A percentile compares a stretch with the other conserved stretches of the same genome.
Evolutionary conservation across 352 stramenopile species (phyloP).

Genomic region (Phytophthora sansomeana): DNA sequence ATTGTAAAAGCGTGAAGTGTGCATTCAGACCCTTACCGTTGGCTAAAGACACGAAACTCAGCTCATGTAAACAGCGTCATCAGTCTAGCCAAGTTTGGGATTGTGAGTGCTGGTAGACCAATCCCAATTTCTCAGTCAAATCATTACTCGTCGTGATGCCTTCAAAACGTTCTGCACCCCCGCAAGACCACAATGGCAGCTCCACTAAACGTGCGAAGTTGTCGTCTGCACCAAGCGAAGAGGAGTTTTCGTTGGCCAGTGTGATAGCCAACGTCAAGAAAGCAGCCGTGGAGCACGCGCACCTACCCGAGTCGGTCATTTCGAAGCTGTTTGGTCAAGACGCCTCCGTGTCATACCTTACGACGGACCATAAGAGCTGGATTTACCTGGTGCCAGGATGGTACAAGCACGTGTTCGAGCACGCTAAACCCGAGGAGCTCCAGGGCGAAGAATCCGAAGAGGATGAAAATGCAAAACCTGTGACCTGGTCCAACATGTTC

Average conservation of each 20-base stretch:
- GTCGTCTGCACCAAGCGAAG: constrained; percentile 1
- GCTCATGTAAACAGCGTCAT: not conserved
- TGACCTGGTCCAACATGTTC: constrained; percentile 39
- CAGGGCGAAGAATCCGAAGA: constrained; percentile 1
- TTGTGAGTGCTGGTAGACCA: too few species aligned
- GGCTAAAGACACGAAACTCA: too few species aligned
- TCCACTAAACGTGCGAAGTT: constrained; percentile 28
- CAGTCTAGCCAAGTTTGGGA: not conserved
- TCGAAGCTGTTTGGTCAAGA: constrained; percentile 41
- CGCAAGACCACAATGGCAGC: not conserved
- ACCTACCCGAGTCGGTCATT: constrained; percentile 18
- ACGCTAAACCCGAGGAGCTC: constrained; percentile 26
- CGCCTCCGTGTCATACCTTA: constrained; percentile 40
- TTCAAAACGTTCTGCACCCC: constrained; percentile 16
- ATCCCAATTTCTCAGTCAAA: not conserved
- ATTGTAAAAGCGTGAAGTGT: constrained; percentile 24
- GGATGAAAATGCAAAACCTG: not conserved
- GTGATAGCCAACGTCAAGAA: constrained; percentile 34
- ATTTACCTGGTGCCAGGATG: constrained; percentile 66
- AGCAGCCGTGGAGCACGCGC: constrained; percentile 18
- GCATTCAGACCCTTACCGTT: not conserved
- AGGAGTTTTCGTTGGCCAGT: constrained; percentile 37
- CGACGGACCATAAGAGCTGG: constrained; percentile 55
- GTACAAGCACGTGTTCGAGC: constrained; percentile 52
- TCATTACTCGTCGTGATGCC: constrained; percentile 16